A percentile compares a stretch with the other conserved stretches of the same genome.
These are phyloP conservation scores for Avicennia marina DNA, from an alignment of 257 asterid species.

Conservation along the genomic window DNA sequence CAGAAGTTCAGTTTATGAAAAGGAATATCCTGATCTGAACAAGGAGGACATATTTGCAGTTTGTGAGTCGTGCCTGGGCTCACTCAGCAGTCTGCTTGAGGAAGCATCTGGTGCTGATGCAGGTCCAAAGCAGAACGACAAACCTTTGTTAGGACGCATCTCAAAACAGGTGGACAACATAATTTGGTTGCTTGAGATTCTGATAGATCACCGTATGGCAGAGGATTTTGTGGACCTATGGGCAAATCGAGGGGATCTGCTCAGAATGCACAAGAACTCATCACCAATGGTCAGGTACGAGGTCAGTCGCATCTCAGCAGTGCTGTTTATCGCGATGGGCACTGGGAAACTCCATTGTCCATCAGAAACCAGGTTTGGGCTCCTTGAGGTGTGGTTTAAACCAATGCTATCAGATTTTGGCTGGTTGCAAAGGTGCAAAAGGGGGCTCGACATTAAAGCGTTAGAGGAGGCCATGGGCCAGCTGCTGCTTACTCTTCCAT, in stretches of 20 bases:
- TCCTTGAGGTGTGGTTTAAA: constrained; percentile 66
- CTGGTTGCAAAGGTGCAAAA: constrained; percentile 85
- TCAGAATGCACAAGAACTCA: constrained; percentile 41
- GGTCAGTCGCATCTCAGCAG: constrained; percentile 84
- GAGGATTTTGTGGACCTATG: constrained; percentile 72
- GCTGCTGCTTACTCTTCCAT: constrained; percentile 75
- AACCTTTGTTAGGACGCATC: constrained; percentile 59
- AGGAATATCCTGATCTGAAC: constrained; percentile 47
- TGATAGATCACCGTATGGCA: constrained; percentile 73
- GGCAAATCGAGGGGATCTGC: constrained; percentile 56
- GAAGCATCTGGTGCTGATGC: constrained; percentile 44
- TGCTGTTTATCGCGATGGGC: constrained; percentile 70
- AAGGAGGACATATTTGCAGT: constrained; percentile 52
- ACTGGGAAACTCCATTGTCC: constrained; percentile 74
- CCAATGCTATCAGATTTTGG: constrained; percentile 90
- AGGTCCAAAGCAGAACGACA: constrained; percentile 31
- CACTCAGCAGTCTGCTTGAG: constrained; percentile 57
- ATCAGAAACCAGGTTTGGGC: constrained; percentile 51
- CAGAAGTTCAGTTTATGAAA: constrained; percentile 63
- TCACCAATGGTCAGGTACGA: constrained; percentile 87
- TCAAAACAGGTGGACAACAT: constrained; percentile 80
- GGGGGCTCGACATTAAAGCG: constrained; percentile 71
- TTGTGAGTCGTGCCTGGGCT: constrained; percentile 54
- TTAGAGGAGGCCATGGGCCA: constrained; percentile 91
- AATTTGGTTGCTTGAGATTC: constrained; percentile 83